Evolutionary conservation across 2,329 filamentous ascomycete genomes (phyloP).

Genomic region (Waltergamsia citrina): DNA sequence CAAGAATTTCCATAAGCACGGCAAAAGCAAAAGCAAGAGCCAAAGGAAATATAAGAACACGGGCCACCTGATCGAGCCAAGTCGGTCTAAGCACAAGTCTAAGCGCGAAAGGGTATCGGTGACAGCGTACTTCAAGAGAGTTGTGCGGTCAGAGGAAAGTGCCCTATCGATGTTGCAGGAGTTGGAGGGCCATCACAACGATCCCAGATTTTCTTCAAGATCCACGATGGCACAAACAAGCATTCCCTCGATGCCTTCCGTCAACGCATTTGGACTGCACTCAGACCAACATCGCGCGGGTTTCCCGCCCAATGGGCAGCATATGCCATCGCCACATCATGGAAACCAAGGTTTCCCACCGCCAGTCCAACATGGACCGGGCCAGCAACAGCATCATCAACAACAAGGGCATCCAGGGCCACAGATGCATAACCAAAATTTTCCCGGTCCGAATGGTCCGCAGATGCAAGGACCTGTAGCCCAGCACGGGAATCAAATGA

Average conservation of each 20-base stretch:
- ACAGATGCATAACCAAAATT: too few relatives aligned
- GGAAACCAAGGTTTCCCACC: too few relatives aligned
- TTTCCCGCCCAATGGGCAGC: too few relatives aligned
- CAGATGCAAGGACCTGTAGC: too few relatives aligned
- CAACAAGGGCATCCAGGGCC: neutral
- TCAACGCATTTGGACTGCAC: too few relatives aligned
- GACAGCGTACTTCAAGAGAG: conserved; percentile 35
- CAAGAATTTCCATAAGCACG: neutral
- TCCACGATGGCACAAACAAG: too few relatives aligned
- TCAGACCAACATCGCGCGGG: too few relatives aligned
- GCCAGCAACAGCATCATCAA: conserved; percentile 1
- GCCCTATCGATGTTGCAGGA: conserved; percentile 16
- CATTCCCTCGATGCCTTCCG: too few relatives aligned
- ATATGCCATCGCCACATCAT: too few relatives aligned
- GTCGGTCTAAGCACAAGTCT: conserved; percentile 15
- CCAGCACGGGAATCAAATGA: too few relatives aligned
- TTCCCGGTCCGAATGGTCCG: too few relatives aligned
- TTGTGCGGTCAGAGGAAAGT: conserved; percentile 21
- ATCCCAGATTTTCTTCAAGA: too few relatives aligned
- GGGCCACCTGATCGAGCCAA: conserved; percentile 4
- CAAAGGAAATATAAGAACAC: conserved; percentile 4
- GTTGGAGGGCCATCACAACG: conserved; percentile 5
- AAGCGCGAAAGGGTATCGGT: conserved; percentile 24
- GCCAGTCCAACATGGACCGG: neutral
- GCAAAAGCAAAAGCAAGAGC: conserved; percentile 4